A percentile compares a stretch with the other conserved stretches of the same genome.
These are phyloP conservation scores for Hypericum androsaemum DNA, from an alignment of 345 rosid genomes.

Conservation along the genomic window DNA sequence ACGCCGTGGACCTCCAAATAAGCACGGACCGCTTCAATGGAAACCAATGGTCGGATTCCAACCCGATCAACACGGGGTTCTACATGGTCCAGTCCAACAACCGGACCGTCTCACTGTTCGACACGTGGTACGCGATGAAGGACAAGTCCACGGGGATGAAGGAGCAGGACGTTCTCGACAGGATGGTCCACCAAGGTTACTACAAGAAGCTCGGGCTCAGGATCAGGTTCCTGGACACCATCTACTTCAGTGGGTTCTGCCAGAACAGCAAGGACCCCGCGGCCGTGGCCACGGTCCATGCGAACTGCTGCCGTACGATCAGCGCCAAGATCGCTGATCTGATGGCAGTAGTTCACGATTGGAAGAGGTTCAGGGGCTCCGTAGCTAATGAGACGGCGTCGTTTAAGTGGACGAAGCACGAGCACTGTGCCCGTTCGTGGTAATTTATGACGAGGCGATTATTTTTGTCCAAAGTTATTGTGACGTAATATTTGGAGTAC, in stretches of 20 bases:
- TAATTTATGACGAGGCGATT: too few species aligned
- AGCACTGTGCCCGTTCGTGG: too few species aligned
- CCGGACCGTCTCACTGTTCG: constrained; percentile 47
- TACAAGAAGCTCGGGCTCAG: not conserved
- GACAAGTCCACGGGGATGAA: constrained; percentile 42
- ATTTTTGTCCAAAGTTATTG: too few species aligned
- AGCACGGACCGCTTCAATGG: constrained; percentile 42
- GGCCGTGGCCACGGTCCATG: constrained; percentile 19
- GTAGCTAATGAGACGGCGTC: too few species aligned
- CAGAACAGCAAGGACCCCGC: constrained; percentile 11
- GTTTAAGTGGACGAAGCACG: too few species aligned
- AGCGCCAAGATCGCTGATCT: constrained; percentile 16
- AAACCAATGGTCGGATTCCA: constrained; percentile 20
- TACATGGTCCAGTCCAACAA: constrained; percentile 59
- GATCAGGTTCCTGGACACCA: constrained; percentile 16
- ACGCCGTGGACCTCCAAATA: constrained; percentile 49
- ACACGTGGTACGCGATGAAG: constrained; percentile 51
- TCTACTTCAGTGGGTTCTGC: constrained; percentile 22
- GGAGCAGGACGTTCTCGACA: constrained; percentile 19
- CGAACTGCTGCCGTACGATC: constrained; percentile 23
- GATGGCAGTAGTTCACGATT: constrained; percentile 12
- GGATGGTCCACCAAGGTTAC: constrained; percentile 1
- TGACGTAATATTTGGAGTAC: too few species aligned
- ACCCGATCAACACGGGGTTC: constrained; percentile 60
- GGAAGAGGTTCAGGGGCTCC: constrained; percentile 12